These are phyloP conservation scores for Colletotrichum limetticola DNA, from an alignment of 2,329 filamentous ascomycete genomes.

Conservation along the genomic window DNA sequence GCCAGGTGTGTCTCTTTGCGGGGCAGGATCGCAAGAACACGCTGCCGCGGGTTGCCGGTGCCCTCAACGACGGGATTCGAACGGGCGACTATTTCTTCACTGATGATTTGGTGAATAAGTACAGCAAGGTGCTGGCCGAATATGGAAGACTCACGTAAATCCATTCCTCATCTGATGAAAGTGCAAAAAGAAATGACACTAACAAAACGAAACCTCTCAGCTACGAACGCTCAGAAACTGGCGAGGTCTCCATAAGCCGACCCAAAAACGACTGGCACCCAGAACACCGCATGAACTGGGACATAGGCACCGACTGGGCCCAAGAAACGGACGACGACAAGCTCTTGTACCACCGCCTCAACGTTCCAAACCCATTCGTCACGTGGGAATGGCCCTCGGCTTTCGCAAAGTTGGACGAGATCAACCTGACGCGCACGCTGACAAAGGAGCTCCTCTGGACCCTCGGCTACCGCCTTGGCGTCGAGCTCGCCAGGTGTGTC, in stretches of 20 bases:
- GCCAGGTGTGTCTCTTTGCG: conserved; percentile 39
- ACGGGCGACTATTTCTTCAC: conserved; percentile 7
- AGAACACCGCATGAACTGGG: conserved; percentile 44
- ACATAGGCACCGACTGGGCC: conserved; percentile 30
- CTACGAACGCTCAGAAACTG: not conserved
- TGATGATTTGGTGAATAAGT: conserved; percentile 41
- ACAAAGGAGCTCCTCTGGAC: conserved; percentile 44
- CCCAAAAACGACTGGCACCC: conserved; percentile 43
- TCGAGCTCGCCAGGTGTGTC: conserved; percentile 41
- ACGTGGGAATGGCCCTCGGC: conserved; percentile 38
- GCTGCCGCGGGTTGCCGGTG: not conserved
- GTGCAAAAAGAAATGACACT: not conserved
- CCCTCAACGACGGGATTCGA: conserved; percentile 2
- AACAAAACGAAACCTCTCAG: not conserved
- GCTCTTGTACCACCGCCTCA: conserved; percentile 1
- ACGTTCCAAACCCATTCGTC: conserved; percentile 4
- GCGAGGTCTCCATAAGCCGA: conserved; percentile 41
- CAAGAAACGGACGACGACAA: not conserved
- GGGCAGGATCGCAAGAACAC: not conserved
- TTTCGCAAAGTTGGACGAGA: conserved; percentile 38
- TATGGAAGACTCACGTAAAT: conserved; percentile 40
- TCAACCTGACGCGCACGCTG: conserved; percentile 26
- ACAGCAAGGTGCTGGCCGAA: conserved; percentile 38
- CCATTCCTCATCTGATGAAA: not conserved
- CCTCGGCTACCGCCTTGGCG: conserved; percentile 53